Evolutionary conservation across 345 rosid species (phyloP).

Genomic region (Capsella bursapastoris): DNA sequence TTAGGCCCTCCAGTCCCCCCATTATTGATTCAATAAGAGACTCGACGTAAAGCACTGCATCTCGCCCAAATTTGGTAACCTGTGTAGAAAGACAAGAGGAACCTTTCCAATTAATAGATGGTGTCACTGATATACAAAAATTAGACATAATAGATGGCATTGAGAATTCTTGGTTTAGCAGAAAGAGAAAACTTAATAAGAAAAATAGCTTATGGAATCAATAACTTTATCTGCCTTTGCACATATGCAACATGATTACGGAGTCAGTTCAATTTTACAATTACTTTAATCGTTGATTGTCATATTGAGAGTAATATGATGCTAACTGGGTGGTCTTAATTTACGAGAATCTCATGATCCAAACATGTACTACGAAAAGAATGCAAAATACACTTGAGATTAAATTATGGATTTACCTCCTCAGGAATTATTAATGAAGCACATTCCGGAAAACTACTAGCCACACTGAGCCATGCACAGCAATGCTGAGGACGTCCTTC

Average conservation of each 20-base stretch:
- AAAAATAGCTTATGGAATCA: slow-evolving; percentile 13
- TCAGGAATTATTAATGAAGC: slow-evolving; percentile 94
- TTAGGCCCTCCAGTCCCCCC: slow-evolving; percentile 98
- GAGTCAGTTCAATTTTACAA: slow-evolving; percentile 10
- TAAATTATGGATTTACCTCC: slow-evolving; percentile 63
- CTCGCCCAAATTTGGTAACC: slow-evolving; percentile 96
- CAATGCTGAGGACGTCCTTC: slow-evolving; percentile 99
- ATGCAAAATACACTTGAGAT: not conserved
- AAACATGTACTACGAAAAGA: slow-evolving; percentile 13
- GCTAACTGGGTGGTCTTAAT: slow-evolving; percentile 21
- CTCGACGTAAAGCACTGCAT: slow-evolving; percentile 95
- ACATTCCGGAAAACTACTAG: slow-evolving; percentile 97
- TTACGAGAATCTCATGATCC: slow-evolving; percentile 29
- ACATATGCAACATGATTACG: slow-evolving; percentile 10
- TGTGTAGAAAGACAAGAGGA: slow-evolving; percentile 45
- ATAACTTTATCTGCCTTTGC: slow-evolving; percentile 12
- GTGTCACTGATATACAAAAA: not conserved
- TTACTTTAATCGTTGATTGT: not conserved
- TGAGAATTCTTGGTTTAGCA: slow-evolving; percentile 22
- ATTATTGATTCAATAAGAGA: slow-evolving; percentile 98
- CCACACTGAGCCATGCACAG: slow-evolving; percentile 99
- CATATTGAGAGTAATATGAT: slow-evolving; percentile 19
- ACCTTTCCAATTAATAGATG: slow-evolving; percentile 15
- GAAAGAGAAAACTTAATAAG: not conserved
- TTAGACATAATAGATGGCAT: not conserved